Base-by-base conservation (phyloP, 2,329 filamentous ascomycete genomes). In the Uncinocarpus reesii region DNA sequence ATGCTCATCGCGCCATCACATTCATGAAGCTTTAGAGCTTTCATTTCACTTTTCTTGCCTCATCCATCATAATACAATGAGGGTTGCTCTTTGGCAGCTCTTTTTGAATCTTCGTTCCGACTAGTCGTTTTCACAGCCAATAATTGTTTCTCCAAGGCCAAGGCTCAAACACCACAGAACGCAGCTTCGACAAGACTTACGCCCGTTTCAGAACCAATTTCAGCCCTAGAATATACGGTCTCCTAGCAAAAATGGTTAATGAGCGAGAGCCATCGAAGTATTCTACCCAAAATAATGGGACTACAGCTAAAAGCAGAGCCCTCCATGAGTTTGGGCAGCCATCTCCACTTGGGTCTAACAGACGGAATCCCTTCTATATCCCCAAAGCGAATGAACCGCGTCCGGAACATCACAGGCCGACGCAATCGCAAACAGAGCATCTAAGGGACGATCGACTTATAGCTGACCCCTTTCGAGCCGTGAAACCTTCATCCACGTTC, bases 321-420 rank as follows among this genome's bases (percentile, higher is more conserved):
- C 64, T 69, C 26, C 68, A 73, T 32, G 71, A 79, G 56, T 81
- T 81, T 57, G 78, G 78, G 44, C 74, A 75, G 56, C 69, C 78
- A 1, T 79, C 76, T 52, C 75, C 77, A 13, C 62, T 81, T 49
- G 67, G 75, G 28, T 60, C 57, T 41, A 56, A 54, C 23, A 74
- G 53, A 56, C 67, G 28, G 60, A 23, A 62, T 70, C 52, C 64
- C 71, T 77, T 77, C 64, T 75, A 76, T 48, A 68, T 74, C 36
- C 72, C 73, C 5, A 74, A 72, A 55, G 59, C 65, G 15, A 72
- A 73, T 43, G 66, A 69, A 26, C 55, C 68, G 15, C 66, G 74
- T 18, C 68, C 70, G 24, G 74, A 77, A 54, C 74, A 77, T 49
- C 73, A 75, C 51, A 65, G 71, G 48, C 59, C 57, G 13, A 26